A percentile compares a stretch with the other conserved stretches of the same genome.
Evolutionary conservation across 495 filamentous ascomycete species (phyloP).

Genomic region (Cercophora samala): DNA sequence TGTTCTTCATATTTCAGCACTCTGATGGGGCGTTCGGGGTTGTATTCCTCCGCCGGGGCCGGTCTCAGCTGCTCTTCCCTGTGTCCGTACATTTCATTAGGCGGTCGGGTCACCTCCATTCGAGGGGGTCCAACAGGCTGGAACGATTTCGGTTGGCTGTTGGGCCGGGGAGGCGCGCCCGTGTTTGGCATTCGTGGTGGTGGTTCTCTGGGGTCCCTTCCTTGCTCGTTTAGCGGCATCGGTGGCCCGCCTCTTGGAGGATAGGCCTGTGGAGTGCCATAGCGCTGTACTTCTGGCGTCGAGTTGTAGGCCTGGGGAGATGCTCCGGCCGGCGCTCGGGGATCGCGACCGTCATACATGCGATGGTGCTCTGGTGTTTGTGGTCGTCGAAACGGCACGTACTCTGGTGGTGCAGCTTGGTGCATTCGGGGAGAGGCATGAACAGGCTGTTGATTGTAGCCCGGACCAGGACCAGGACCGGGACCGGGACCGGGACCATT

Average conservation of each 20-base stretch:
- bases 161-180: conserved; percentile 47
- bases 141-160: conserved; percentile 51
- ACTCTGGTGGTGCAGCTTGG: conserved; percentile 44
- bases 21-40: conserved; percentile 44
- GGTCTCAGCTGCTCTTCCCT: conserved; percentile 37
- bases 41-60: conserved; percentile 39
- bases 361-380: conserved; percentile 69
- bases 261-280: conserved; percentile 53
- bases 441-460: conserved; percentile 36
- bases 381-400: conserved; percentile 61
- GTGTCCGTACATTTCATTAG: conserved; percentile 41
- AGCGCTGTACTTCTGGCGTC: conserved; percentile 54
- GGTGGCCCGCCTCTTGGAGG: conserved; percentile 36
- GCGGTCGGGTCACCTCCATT: conserved; percentile 39
- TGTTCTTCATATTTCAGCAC: conserved; percentile 39
- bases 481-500: conserved; percentile 40
- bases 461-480: conserved; percentile 37
- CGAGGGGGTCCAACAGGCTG: conserved; percentile 40
- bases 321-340: conserved; percentile 43
- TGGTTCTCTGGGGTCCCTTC: conserved; percentile 35
- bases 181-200: conserved; percentile 36
- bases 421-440: conserved; percentile 55
- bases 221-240: conserved; percentile 39
- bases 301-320: conserved; percentile 46
- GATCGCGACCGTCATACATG: conserved; percentile 47